These are phyloP conservation scores for Tricholoma furcatifolium DNA, from an alignment of 768 basidiomycete species.

Conservation along the genomic window DNA sequence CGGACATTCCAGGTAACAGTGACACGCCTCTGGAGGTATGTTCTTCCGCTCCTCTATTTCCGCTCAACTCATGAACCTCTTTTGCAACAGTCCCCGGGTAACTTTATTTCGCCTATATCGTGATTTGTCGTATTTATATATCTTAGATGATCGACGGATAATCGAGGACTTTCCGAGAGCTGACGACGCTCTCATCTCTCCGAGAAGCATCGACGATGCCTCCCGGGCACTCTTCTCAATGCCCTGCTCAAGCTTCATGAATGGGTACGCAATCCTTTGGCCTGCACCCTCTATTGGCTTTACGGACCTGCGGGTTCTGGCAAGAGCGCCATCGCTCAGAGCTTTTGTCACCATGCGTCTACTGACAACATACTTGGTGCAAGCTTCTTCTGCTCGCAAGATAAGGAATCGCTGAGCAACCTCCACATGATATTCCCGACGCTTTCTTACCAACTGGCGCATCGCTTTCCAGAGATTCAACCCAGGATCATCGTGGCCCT, in stretches of 20 bases:
- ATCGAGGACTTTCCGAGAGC: not conserved
- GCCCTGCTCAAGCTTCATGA: slow-evolving; percentile 12
- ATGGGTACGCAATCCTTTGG: slow-evolving; percentile 12
- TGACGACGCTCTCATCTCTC: not conserved
- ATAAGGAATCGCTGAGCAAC: not conserved
- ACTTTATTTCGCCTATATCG: too few species aligned
- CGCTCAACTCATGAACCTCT: too few species aligned
- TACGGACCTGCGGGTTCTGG: slow-evolving; percentile 21
- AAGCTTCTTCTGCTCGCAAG: slow-evolving; percentile 5
- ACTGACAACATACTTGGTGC: slow-evolving; percentile 3
- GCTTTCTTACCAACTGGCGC: not conserved
- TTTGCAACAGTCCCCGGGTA: too few species aligned
- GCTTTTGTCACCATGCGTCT: slow-evolving; percentile 10
- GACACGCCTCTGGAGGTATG: too few species aligned
- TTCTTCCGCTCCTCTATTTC: too few species aligned
- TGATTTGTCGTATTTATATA: too few species aligned
- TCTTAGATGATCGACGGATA: not conserved
- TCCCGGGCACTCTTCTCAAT: slow-evolving; percentile 1
- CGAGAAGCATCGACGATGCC: not conserved
- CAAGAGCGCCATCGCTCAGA: slow-evolving; percentile 21
- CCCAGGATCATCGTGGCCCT: not conserved
- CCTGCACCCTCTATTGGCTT: slow-evolving; percentile 17
- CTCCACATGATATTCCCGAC: not conserved
- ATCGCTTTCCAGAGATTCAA: not conserved
- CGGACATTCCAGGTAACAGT: too few species aligned